Evolutionary conservation across 345 rosid genomes (phyloP), one percentile per base, ranked within the genome.

Genomic region (Zanthoxylum bungeanum): DNA sequence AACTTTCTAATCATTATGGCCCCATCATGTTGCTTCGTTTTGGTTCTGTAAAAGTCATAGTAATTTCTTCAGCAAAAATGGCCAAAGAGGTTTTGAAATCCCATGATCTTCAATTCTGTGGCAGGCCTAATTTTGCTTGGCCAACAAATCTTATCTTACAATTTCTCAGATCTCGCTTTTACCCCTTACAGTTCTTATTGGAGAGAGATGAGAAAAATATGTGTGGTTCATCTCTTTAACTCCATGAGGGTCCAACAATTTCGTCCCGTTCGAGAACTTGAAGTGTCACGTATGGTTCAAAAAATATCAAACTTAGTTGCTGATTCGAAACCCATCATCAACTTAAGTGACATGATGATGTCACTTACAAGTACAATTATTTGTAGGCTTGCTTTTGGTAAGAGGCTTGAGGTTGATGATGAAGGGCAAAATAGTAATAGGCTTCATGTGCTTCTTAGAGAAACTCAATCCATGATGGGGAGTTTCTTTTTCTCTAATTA

Each of bases 401-500:
- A 50, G 73, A 82, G 66, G 64, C 80, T 76, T 50, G 76, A 75
- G n/a, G n/a, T n/a, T n/a, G n/a, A n/a, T 0, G 81, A 70, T 4
- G 83, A 74, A 14, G 79, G 62, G 7, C 16, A 64, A 3, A 83
- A 73, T 25, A 77, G 21, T 33, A 62, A 60, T 1, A 64, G 76
- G 3, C 73, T 85, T 52, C 68, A 78, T 3, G 60, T 31, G 34
- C 14, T 83, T 64, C 50, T 84, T n/a, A 37, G 30, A 12, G 90
- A 85, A 59, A 60, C 84, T 0, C 69, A 74, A 28, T 73, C 68
- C 40, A 53, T 82, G 56, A 10, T 80, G 1, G 79, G 66, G 1
- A 76, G 79, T 60, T 79, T 84, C 51, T 87, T 75, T 52, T 69
- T 80, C 22, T 73, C 83, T 0, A 86, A 87, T 55, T 77, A 71